A percentile compares a stretch with the other conserved stretches of the same genome.
Evolutionary conservation across 1,284 basidiomycete genomes (phyloP).

Genomic region (Ganoderma multipileum): DNA sequence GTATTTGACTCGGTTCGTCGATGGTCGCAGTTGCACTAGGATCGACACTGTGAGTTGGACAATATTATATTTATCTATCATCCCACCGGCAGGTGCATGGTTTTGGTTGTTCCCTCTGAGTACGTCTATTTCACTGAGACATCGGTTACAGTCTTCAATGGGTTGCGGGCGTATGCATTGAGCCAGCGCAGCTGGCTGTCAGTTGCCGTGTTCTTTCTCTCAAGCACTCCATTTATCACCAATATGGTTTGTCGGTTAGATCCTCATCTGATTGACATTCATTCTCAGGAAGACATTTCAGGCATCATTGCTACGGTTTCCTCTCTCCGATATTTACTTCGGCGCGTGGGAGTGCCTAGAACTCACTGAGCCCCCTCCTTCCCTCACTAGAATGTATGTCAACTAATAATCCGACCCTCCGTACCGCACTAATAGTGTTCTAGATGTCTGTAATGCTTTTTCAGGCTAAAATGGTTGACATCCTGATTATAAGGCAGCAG

Average conservation of each 20-base stretch:
- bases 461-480: neutral
- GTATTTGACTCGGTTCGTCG: too few species aligned
- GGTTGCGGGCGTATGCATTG: neutral
- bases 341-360: too few species aligned
- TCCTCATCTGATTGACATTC: neutral
- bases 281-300: neutral
- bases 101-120: too few species aligned
- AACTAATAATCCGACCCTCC: too few species aligned
- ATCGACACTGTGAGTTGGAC: neutral
- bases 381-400: too few species aligned
- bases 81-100: neutral
- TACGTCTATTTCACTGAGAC: too few species aligned
- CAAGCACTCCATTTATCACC: neutral
- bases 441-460: neutral
- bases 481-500: neutral
- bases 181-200: neutral
- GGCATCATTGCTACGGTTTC: too few species aligned
- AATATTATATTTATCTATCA: neutral
- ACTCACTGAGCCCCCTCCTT: too few species aligned
- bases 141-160: too few species aligned
- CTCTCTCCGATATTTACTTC: too few species aligned
- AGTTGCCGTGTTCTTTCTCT: neutral
- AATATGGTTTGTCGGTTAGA: neutral
- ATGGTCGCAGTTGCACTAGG: neutral
- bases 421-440: too few species aligned